phyloP scores from a whole-genome alignment of 2,329 filamentous ascomycete species.

The Rasamsonia emersonii region DNA sequence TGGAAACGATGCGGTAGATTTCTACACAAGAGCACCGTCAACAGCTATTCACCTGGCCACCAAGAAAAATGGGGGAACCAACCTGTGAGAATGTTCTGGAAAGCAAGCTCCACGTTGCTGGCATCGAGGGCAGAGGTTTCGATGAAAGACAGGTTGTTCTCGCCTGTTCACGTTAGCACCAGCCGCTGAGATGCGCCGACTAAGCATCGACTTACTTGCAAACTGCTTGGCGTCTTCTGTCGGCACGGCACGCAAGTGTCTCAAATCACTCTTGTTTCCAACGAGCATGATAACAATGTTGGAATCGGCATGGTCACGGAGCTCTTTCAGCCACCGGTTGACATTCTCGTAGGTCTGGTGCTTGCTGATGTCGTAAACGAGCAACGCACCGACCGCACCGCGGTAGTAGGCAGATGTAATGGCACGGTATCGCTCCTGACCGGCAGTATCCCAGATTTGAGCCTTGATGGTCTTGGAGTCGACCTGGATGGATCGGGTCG shows the following conservation, averaged over 20 bases:
- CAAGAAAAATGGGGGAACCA: slow-evolving; percentile 26
- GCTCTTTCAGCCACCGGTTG: slow-evolving; percentile 96
- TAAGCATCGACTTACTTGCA: slow-evolving; percentile 59
- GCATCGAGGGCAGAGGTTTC: slow-evolving; percentile 98
- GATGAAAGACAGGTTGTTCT: slow-evolving; percentile 98
- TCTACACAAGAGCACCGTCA: slow-evolving; percentile 46
- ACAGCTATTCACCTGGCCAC: slow-evolving; percentile 10
- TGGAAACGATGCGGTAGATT: slow-evolving; percentile 98
- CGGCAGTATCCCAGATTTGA: slow-evolving; percentile 99
- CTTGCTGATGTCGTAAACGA: slow-evolving; percentile 99
- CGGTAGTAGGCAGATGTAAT: slow-evolving; percentile 99
- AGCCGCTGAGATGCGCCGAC: slow-evolving; percentile 5
- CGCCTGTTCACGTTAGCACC: slow-evolving; percentile 50
- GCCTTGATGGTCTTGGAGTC: slow-evolving; percentile 99
- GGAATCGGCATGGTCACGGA: slow-evolving; percentile 93
- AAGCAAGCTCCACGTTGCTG: slow-evolving; percentile 97
- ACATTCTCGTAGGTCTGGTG: slow-evolving; percentile 99
- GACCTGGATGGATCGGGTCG: slow-evolving; percentile 95
- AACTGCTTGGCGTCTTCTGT: slow-evolving; percentile 98
- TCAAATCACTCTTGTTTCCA: slow-evolving; percentile 99
- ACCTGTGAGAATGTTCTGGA: slow-evolving; percentile 99
- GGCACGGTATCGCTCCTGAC: slow-evolving; percentile 96
- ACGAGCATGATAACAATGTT: slow-evolving; percentile 99
- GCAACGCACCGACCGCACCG: slow-evolving; percentile 89
- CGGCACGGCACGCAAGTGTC: slow-evolving; percentile 90